Evolutionary conservation across 2,329 filamentous ascomycete species (phyloP), one percentile per base, ranked within the genome.

Genomic region (Ploettnerulaceae sp.): DNA sequence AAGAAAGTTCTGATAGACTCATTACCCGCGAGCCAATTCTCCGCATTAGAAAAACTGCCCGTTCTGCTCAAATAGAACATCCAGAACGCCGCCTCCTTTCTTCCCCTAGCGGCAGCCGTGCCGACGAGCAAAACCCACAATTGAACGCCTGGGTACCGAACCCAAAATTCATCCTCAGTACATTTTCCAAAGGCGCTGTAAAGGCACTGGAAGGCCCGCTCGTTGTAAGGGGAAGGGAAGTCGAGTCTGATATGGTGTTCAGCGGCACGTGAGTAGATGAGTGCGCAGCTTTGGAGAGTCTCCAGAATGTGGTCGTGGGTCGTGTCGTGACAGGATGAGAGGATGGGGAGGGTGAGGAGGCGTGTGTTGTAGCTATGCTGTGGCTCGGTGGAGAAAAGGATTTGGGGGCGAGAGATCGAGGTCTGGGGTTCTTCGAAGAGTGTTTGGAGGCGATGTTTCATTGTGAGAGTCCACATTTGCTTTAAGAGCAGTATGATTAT

Each of bases 51-150:
- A 15, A 47, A 50, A 15, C 34, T 44, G 5, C 38, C 48, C 15
- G 43, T 42, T 7, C 47, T 22, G 18, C 43, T 47, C 5, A 53
- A 28, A 21, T 53, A 53, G 31, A 53, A 47, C 34, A 50, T 51
- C 36, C 48, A 53, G 25, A 53, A 53, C 2, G 43, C 39, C 15
- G 39, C 45, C 15, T 51, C 50, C 26, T 49, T 45, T 32, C 38
- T 53, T 9, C 32, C 48, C 17, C 44, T 40, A 2, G 24, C n/a
- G 24, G 43, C 37, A 3, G 50, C 37, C 5, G 48, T 50, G 3
- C 47, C 50, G 2, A 53, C 50, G 3, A 53, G 40, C 21, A 51
- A 17, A 11, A 47, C 31, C 50, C 50, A 53, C 7, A 51, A 26
- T 32, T 46, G 32, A 12, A 53, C 32, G 4, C 50, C 50, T 3